phyloP scores from a whole-genome alignment of 2,329 filamentous ascomycete genomes.

The Sarocladiaceae sp. region DNA sequence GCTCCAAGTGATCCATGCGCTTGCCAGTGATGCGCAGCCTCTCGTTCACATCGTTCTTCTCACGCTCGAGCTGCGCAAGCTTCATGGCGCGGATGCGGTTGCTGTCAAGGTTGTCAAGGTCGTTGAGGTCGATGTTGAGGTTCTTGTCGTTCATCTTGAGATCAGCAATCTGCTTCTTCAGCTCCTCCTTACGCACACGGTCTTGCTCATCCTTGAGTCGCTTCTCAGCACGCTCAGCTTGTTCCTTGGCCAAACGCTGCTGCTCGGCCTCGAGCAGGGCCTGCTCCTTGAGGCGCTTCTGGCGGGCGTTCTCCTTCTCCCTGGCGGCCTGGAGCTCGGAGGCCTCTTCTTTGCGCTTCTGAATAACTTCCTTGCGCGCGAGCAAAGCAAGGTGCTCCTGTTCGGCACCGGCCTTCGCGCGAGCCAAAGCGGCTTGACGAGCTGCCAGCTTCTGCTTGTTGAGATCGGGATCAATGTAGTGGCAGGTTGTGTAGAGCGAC shows the following conservation, averaged over 20 bases:
- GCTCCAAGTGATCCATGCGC: constrained; percentile 93
- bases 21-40: constrained; percentile 87
- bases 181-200: constrained; percentile 83
- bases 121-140: constrained; percentile 67
- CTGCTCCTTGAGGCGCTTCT: constrained; percentile 80
- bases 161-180: constrained; percentile 87
- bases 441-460: constrained; percentile 74
- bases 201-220: constrained; percentile 82
- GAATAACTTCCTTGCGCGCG: constrained; percentile 81
- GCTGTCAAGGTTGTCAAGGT: constrained; percentile 81
- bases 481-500: constrained; percentile 85
- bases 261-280: constrained; percentile 86
- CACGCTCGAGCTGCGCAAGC: constrained; percentile 89
- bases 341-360: constrained; percentile 96
- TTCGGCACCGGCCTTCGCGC: constrained; percentile 82
- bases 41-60: constrained; percentile 94
- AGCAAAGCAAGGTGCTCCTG: constrained; percentile 84
- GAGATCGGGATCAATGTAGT: constrained; percentile 89
- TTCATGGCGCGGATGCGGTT: constrained; percentile 91
- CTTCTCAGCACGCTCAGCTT: constrained; percentile 81
- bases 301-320: constrained; percentile 86
- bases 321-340: constrained; percentile 80
- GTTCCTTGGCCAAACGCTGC: constrained; percentile 83
- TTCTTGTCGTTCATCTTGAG: constrained; percentile 82
- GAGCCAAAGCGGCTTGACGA: constrained; percentile 71